Evolutionary conservation across 371 early-diverging fungal genomes (phyloP), one percentile per base, ranked within the genome.

Genomic region (Conidiobolus incongruus): DNA sequence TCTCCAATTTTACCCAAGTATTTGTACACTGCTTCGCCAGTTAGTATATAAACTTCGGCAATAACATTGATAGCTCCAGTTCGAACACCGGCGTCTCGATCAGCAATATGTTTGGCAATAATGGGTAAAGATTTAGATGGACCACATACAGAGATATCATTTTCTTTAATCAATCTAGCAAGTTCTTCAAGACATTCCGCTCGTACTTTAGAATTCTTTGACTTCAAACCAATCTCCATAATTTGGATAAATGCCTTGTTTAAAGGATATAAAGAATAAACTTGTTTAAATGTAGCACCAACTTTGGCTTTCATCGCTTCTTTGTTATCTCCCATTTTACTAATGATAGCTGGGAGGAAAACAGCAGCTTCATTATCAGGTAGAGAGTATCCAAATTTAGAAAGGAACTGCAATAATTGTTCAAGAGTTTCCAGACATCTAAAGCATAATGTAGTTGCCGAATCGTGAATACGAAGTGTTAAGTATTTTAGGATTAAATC

Each of bases 161-260:
- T 72, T 24, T 75, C 65, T 47, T 84, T 74, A 23, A 87, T 68
- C 12, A 90, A 48, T 15, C 54, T 59, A 5, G 69, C 72, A 0
- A 90, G 55, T 47, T 81, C 82, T 35, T 89, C 85, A 34, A 90
- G 57, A 38, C 82, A 76, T 54, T 90, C 90, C 1, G 75, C 67
- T 10, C 90, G 68, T 0, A 70, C 65, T 16, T 80, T 66, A 0
- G 87, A 70, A 51, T 82, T 88, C 52, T 76, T 80, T 24, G 84
- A 77, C 3, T 61, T 68, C 13, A 82, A 59, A 3, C 74, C 81
- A 12, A 60, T 47, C 31, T 80, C 73, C 32, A 87, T 49, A 11
- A 89, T 45, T 50, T 65, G 63, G 4, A 54, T 53, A 48, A 86
- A 75, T 35, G 84, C 49, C 49, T 80, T 83, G 48, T 73, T 74